phyloP scores from a whole-genome alignment of 805 yeast genomes.

The Candida loeiensis region DNA sequence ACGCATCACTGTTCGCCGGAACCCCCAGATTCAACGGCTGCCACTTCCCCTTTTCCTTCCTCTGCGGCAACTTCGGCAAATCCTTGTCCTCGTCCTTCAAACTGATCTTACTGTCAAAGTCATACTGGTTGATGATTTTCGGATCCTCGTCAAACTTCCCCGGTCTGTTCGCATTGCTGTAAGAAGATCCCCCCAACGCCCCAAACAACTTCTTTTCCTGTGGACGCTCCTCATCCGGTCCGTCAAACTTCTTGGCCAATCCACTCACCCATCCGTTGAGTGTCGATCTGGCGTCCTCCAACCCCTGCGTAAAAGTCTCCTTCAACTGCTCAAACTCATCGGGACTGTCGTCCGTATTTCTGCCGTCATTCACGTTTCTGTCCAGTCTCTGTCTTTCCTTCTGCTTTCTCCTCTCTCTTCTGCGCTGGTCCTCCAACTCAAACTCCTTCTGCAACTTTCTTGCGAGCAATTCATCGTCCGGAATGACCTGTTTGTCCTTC shows the following conservation, averaged over 20 bases:
- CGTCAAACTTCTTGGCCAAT: conserved; percentile 49
- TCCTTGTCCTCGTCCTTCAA: conserved; percentile 28
- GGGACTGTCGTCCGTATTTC: conserved; percentile 34
- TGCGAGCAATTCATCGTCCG: conserved; percentile 80
- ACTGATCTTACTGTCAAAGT: conserved; percentile 46
- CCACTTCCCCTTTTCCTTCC: conserved; percentile 26
- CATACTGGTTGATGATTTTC: conserved; percentile 43
- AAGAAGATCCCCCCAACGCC: conserved; percentile 45
- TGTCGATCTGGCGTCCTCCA: conserved; percentile 75
- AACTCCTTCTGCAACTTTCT: conserved; percentile 71
- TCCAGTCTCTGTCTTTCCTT: too few relatives aligned
- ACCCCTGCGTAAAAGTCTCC: conserved; percentile 66
- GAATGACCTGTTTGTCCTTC: conserved; percentile 25
- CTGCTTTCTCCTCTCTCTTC: conserved; percentile 24
- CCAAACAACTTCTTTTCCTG: conserved; percentile 38
- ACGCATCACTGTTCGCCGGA: conserved; percentile 42
- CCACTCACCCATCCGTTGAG: conserved; percentile 78
- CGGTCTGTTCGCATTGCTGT: conserved; percentile 15
- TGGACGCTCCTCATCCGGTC: conserved; percentile 5
- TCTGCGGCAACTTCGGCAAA: conserved; percentile 24
- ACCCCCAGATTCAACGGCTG: conserved; percentile 37
- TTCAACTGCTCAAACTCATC: conserved; percentile 63
- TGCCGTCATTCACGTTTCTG: too few relatives aligned
- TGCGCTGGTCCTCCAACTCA: conserved; percentile 38
- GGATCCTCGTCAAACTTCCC: conserved; percentile 52